A percentile compares a stretch with the other conserved stretches of the same genome.
phyloP scores from a whole-genome alignment of 768 basidiomycete species.

The Lactarius deliciosus region DNA sequence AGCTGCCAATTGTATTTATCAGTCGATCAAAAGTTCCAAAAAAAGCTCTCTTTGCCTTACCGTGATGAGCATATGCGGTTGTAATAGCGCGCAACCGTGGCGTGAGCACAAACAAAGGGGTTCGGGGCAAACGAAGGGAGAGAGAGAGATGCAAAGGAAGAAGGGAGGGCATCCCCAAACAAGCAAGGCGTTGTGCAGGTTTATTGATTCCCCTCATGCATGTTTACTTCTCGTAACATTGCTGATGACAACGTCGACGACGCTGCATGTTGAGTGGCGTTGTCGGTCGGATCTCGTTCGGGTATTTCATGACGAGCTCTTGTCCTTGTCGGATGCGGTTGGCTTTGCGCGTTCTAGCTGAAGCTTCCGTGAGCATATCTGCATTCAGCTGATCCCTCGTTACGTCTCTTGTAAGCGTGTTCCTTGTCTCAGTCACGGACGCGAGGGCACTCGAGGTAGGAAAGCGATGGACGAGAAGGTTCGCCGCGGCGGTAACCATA shows the following conservation, averaged over 20 bases:
- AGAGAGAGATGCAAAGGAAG: too few relatives aligned
- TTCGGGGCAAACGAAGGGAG: too few relatives aligned
- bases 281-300: neutral
- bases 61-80: too few relatives aligned
- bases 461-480: neutral
- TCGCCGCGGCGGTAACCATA: neutral
- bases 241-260: neutral
- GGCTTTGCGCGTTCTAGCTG: neutral
- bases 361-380: neutral
- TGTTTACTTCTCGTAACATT: too few relatives aligned
- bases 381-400: neutral
- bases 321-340: neutral
- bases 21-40: too few relatives aligned
- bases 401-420: neutral
- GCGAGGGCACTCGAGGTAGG: neutral
- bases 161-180: too few relatives aligned
- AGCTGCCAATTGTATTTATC: too few relatives aligned
- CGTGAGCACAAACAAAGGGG: too few relatives aligned
- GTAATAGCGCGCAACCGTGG: too few relatives aligned
- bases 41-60: too few relatives aligned
- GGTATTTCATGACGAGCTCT: neutral
- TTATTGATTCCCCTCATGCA: too few relatives aligned
- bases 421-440: neutral
- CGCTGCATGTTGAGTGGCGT: neutral
- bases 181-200: too few relatives aligned